A percentile compares a stretch with the other conserved stretches of the same genome.
Evolutionary conservation across 352 stramenopile species (phyloP).

Genomic region (Pythium oligandrum): DNA sequence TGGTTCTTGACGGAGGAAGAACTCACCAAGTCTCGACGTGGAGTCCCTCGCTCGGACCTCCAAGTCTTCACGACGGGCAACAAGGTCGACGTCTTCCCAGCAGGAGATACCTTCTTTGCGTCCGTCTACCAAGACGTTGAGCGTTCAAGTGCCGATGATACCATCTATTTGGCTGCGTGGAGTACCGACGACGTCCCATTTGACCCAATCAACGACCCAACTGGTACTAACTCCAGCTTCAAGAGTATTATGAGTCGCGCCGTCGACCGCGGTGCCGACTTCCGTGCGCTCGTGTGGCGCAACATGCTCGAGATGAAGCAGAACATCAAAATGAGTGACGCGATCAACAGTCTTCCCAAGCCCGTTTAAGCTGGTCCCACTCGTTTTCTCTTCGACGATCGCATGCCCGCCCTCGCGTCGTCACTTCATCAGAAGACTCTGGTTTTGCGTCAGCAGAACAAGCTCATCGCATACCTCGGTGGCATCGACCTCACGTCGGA

Average conservation of each 20-base stretch:
- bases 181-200: conserved; percentile 56
- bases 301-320: conserved; percentile 52
- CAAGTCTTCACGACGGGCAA: too few relatives aligned
- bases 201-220: conserved; percentile 29
- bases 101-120: too few relatives aligned
- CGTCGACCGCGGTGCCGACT: conserved; percentile 32
- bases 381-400: conserved; percentile 42
- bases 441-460: conserved; percentile 19
- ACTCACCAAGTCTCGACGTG: too few relatives aligned
- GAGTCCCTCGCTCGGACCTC: too few relatives aligned
- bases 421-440: conserved; percentile 54
- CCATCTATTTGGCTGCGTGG: conserved; percentile 31
- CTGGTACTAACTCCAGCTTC: conserved; percentile 27
- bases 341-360: conserved; percentile 35
- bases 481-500: conserved; percentile 53
- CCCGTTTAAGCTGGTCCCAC: conserved; percentile 11
- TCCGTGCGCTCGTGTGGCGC: conserved; percentile 54
- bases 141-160: too few relatives aligned
- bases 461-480: conserved; percentile 44
- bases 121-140: too few relatives aligned
- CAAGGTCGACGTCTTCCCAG: too few relatives aligned
- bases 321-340: conserved; percentile 51
- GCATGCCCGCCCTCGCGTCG: conserved; percentile 20
- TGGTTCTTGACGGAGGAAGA: too few relatives aligned
- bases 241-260: conserved; percentile 24